Evolutionary conservation across 192 early-diverging fungal genomes (phyloP), one percentile per base, ranked within the genome.

Genomic region (Linnemannia exigua): DNA sequence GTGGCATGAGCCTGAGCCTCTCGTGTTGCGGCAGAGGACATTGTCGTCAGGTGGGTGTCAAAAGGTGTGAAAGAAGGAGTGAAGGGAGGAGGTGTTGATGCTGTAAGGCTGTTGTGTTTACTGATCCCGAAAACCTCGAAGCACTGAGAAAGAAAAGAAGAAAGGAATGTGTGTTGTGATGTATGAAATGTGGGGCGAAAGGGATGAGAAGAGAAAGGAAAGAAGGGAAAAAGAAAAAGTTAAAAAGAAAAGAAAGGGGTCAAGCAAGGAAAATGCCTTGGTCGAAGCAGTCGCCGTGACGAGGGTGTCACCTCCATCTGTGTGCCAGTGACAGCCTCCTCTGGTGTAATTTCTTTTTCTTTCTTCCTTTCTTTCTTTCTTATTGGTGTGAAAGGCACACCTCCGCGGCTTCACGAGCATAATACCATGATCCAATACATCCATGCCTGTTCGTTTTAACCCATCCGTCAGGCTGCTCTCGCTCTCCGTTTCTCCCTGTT

Each of bases 1-100:
- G 86, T 79, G 36, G 80, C 82, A 35, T 75, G 73, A 22, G 86
- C 81, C 74, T 87, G 83, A 7, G 83, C 83, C 77, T 85, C 83
- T 54, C 78, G 54, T 48, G 83, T 63, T 52, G 85, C 50, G 58
- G 67, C 70, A 16, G 73, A 78, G 25, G 68, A 70, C 72, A 84
- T 80, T 44, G 28, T 41, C n/a, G 2, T 63, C 58, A 63, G 46
- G 28, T 66, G 12, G 15, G 37, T 70, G 28, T 76, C 25, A 35
- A 14, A 22, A 46, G 19, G 69, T 20, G 41, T 16, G 68, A 11
- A 12, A 6, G 19, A 17, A 1, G n/a, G 5, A 0, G 52, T 31
- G 25, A 2, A 31, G 3, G 58, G 25, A 5, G 12, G 15, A 31
- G 58, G 5, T 63, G 28, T 14, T 31, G 28, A 14, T 31, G 54